Evolutionary conservation across 1,139 yeast species (phyloP), one percentile per base, ranked within the genome.

Genomic region (Blastobotrys proliferans): DNA sequence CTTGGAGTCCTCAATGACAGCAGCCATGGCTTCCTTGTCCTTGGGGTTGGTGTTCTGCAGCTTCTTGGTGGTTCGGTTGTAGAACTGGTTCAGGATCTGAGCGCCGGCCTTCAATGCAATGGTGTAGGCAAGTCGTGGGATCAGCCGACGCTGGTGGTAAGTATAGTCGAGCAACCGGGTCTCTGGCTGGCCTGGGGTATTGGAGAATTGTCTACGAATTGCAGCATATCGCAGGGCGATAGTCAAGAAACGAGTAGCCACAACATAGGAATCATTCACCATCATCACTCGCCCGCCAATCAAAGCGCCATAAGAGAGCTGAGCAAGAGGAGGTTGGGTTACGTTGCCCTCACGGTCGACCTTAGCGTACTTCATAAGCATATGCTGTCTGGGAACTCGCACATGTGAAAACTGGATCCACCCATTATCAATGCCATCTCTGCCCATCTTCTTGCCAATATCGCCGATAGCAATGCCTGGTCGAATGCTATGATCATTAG

Each of bases 371-470:
- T 82, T 83, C 68, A 83, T 83, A 56, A 88, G 70, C 94, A 88
- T 79, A 64, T 74, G 83, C 63, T 76, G 83, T 53, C 92, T 75
- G 44, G 96, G 96, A 51, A 88, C 81, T 50, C 82, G 76, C 40
- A 87, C 96, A 54, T 77, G 72, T 44, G 85, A 72, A 65, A 84
- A 88, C 67, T 86, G 95, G 59, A 88, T 86, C 95, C 95, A 88
- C 48, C 96, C 96, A 61, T 88, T 88, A 64, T 88, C 96, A 53
- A 66, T 62, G 35, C 69, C 69, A 56, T 80, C 85, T 58, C 88
- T 77, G 44, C 96, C 96, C 95, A 87, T 86, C 67, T 88, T 88
- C 51, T 86, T 79, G 51, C 97, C 97, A 62, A 88, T 85, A 64
- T 88, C 97, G 52, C 96, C 96, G 49, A 86, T 75, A 35, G 87